phyloP scores from a whole-genome alignment of 1,139 yeast species.

The Suhomyces bokatorum region DNA sequence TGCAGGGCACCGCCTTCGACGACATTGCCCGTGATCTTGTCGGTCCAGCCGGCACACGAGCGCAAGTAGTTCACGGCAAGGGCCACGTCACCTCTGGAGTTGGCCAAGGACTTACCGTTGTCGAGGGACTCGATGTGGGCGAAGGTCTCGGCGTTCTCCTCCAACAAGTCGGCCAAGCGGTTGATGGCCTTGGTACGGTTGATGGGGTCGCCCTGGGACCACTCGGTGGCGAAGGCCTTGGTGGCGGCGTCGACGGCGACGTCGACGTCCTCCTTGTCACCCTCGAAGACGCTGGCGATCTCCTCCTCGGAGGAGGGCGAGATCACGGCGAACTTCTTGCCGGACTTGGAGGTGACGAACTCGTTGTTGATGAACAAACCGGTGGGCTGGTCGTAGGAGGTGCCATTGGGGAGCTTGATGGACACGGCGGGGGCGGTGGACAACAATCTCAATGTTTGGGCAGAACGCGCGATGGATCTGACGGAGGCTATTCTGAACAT shows the following conservation, averaged over 20 bases:
- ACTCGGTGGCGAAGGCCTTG: conserved; percentile 23
- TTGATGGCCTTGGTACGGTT: conserved; percentile 13
- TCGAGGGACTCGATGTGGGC: conserved; percentile 22
- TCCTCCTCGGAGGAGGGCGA: conserved; percentile 23
- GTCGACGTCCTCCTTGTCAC: conserved; percentile 19
- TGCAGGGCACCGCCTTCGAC: conserved; percentile 27
- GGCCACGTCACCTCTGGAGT: conserved; percentile 19
- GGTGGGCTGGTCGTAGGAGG: conserved; percentile 37
- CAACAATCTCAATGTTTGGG: conserved; percentile 13
- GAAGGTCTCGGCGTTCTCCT: conserved; percentile 19
- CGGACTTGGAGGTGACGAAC: conserved; percentile 17
- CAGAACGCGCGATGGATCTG: conserved; percentile 6
- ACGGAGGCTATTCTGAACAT: conserved; percentile 3
- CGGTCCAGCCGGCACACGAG: conserved; percentile 31
- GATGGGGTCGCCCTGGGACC: conserved; percentile 40
- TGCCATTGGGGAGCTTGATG: conserved; percentile 63
- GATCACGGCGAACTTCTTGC: conserved; percentile 17
- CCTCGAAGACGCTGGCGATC: conserved; percentile 21
- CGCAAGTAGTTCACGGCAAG: conserved; percentile 24
- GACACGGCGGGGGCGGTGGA: conserved; percentile 41
- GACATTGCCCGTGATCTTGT: conserved; percentile 26
- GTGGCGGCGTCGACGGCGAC: conserved; percentile 21
- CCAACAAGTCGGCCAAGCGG: conserved; percentile 22
- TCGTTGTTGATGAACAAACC: conserved; percentile 24
- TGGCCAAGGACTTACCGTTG: conserved; percentile 21